A percentile compares a stretch with the other conserved stretches of the same genome.
Evolutionary conservation across 1,284 basidiomycete genomes (phyloP).

Genomic region (Cryptococcus sp.): DNA sequence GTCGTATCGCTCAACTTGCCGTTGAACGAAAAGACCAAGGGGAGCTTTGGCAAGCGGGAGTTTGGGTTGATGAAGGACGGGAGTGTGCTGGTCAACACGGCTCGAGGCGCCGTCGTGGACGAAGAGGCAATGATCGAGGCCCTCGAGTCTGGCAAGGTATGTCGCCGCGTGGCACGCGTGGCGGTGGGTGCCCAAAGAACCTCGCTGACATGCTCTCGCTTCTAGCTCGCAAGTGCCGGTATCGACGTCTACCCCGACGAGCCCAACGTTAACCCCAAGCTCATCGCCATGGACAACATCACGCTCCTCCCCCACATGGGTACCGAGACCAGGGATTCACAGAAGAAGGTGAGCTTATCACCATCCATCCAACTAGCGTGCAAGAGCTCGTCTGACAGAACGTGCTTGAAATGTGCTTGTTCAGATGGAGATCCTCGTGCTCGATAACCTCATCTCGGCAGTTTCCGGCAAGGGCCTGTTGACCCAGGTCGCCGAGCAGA

Average conservation of each 20-base stretch:
- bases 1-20: constrained; percentile 60
- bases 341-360: constrained; percentile 62
- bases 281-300: constrained; percentile 74
- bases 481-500: constrained; percentile 49
- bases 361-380: neutral
- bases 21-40: constrained; percentile 65
- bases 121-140: constrained; percentile 80
- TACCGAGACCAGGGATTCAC: constrained; percentile 76
- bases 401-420: neutral
- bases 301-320: constrained; percentile 87
- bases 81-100: constrained; percentile 81
- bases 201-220: neutral
- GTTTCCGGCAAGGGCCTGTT: constrained; percentile 43
- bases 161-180: no score
- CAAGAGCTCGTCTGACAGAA: neutral
- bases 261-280: constrained; percentile 73
- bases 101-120: constrained; percentile 82
- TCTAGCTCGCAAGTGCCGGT: constrained; percentile 62
- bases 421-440: constrained; percentile 42
- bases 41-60: constrained; percentile 70
- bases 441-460: constrained; percentile 46
- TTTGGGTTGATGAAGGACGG: constrained; percentile 77
- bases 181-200: no score
- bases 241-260: constrained; percentile 89
- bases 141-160: constrained; percentile 64